Conservation (phyloP, 2,329 filamentous ascomycete genomes). For the Exserohilum turcica region DNA sequence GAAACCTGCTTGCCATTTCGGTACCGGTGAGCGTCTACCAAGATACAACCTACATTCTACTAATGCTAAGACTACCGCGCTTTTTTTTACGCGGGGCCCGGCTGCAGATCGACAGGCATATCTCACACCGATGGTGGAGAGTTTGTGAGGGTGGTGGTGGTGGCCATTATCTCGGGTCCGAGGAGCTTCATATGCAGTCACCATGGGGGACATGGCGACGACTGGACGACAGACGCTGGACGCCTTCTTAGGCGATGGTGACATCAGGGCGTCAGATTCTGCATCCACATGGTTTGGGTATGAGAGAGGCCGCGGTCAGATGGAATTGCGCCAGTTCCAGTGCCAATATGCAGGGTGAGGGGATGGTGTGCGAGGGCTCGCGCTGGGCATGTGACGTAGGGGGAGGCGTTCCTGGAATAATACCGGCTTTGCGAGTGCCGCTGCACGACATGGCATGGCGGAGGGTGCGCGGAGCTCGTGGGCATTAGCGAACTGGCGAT, state of each 20-base stretch:
- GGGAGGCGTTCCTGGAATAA: slow-evolving; percentile 36
- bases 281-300: background rate
- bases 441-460: slow-evolving; percentile 32
- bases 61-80: too few relatives aligned
- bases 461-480: slow-evolving; percentile 27
- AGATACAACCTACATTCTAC: too few relatives aligned
- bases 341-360: background rate
- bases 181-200: too few relatives aligned
- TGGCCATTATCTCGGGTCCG: too few relatives aligned
- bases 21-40: too few relatives aligned
- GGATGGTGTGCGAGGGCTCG: background rate
- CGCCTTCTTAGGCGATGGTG: background rate
- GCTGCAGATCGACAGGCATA: background rate
- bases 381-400: slow-evolving; percentile 22
- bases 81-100: too few relatives aligned
- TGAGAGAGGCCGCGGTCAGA: background rate
- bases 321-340: background rate
- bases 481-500: background rate
- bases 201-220: too few relatives aligned
- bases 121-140: background rate
- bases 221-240: too few relatives aligned
- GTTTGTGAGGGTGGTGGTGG: background rate
- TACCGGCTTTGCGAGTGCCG: slow-evolving; percentile 30
- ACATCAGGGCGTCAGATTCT: background rate
- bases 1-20: too few relatives aligned